A percentile compares a stretch with the other conserved stretches of the same genome.
Evolutionary conservation across 139 green algal species (phyloP).

Genomic region (Tetraselmis striata): DNA sequence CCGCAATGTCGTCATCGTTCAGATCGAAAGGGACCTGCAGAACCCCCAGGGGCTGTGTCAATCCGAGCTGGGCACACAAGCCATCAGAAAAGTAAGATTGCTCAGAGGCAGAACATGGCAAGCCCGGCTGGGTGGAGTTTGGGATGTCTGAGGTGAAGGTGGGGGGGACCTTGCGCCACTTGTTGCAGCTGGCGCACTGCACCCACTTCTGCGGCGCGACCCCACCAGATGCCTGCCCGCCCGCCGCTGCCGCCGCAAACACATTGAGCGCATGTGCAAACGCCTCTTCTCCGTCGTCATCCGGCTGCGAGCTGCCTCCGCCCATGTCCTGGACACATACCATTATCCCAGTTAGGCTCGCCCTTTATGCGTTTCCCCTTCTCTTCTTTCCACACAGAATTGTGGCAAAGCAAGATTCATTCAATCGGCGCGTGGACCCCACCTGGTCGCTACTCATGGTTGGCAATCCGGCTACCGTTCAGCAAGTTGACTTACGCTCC

Average conservation of each 20-base stretch:
- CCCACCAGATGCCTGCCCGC: background rate
- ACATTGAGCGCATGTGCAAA: background rate
- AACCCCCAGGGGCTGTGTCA: background rate
- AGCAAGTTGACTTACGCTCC: no score
- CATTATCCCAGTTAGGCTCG: no score
- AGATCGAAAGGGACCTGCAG: conserved; percentile 60
- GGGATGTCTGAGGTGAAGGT: background rate
- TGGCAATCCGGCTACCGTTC: no score
- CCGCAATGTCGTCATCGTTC: conserved; percentile 57
- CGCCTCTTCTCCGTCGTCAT: background rate
- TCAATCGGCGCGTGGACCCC: no score
- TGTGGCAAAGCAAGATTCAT: no score
- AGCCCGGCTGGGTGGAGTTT: no score
- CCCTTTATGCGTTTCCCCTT: no score
- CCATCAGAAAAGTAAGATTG: conserved; percentile 3
- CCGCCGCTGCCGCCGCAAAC: background rate
- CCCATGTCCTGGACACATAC: background rate
- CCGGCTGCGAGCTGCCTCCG: background rate
- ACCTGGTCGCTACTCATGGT: no score
- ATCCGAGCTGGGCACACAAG: no score
- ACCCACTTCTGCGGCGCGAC: conserved; percentile 74
- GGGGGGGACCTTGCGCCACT: conserved; percentile 67
- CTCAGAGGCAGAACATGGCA: no score
- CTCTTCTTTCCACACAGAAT: no score
- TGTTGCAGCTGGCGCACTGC: conserved; percentile 68